A percentile compares a stretch with the other conserved stretches of the same genome.
Conservation (phyloP, 2,329 filamentous ascomycete species). For the Alternaria gaisen region DNA sequence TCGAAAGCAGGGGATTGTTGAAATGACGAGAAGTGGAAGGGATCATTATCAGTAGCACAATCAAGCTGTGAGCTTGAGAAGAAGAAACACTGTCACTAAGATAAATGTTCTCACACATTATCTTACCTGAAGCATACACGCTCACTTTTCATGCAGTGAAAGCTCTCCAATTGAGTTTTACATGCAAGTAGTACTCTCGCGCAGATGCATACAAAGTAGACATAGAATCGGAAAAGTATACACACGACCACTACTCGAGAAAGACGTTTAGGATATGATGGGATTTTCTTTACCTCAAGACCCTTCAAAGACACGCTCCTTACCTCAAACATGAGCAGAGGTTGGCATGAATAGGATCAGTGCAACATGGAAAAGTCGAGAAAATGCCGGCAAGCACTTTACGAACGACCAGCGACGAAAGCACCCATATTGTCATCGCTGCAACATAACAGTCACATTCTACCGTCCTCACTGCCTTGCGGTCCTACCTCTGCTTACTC, state of each 20-base stretch:
- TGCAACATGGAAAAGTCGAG: not conserved
- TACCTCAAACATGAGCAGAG: not conserved
- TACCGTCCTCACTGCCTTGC: not conserved
- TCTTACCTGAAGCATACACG: no score
- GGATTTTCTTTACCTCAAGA: not conserved
- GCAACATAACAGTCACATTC: not conserved
- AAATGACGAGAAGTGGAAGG: no score
- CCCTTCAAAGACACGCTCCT: not conserved
- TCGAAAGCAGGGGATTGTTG: no score
- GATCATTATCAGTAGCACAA: no score
- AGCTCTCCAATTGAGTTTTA: not conserved
- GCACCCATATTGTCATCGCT: not conserved
- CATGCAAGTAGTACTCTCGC: not conserved
- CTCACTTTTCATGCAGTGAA: no score
- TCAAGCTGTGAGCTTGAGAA: no score
- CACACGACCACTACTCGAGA: not conserved
- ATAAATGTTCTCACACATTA: no score
- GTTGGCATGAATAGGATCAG: not conserved
- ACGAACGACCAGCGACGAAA: not conserved
- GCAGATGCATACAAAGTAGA: not conserved
- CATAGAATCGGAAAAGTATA: not conserved
- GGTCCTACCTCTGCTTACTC: not conserved
- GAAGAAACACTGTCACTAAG: no score
- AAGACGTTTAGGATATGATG: rapidly evolving
- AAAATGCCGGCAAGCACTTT: not conserved